Percentiles rank a stretch among this genome's conserved stretches.
phyloP scores from a whole-genome alignment of 1,284 basidiomycete genomes.

The Irpex sp. region DNA sequence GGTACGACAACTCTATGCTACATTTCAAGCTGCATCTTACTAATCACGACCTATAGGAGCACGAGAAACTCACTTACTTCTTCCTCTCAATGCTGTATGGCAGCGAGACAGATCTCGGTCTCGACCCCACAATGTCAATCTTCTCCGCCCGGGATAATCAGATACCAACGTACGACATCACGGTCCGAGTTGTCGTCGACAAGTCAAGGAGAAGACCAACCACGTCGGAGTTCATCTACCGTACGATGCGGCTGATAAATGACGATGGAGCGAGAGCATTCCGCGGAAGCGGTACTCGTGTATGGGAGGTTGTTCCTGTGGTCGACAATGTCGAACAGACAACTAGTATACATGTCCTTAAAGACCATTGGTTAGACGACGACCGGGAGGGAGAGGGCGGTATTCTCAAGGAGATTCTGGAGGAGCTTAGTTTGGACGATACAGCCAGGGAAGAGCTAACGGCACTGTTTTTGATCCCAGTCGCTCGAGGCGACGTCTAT shows the following conservation, averaged over 20 bases:
- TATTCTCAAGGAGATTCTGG: not conserved
- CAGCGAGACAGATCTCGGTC: not conserved
- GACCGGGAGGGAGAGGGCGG: not conserved
- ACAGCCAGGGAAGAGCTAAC: not conserved
- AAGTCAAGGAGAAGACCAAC: not conserved
- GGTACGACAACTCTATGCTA: not conserved
- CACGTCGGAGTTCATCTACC: not conserved
- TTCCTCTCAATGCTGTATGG: constrained; percentile 3
- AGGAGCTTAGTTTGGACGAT: not conserved
- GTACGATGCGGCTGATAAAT: not conserved
- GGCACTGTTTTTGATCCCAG: not conserved
- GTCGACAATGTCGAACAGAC: not conserved
- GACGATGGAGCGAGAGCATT: not conserved
- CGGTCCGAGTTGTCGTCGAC: not conserved
- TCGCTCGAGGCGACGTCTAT: not conserved
- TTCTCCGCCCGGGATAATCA: not conserved
- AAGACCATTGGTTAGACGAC: constrained; percentile 4
- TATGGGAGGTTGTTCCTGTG: constrained; percentile 1
- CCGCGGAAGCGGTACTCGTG: constrained; percentile 2
- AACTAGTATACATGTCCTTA: not conserved
- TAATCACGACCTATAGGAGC: not conserved
- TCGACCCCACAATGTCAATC: constrained; percentile 4
- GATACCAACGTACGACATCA: not conserved
- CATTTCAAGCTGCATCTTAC: not conserved
- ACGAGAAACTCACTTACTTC: not conserved